Evolutionary conservation across 2,329 filamentous ascomycete genomes (phyloP), one percentile per base, ranked within the genome.

Genomic region (Talaromyces atroroseus): DNA sequence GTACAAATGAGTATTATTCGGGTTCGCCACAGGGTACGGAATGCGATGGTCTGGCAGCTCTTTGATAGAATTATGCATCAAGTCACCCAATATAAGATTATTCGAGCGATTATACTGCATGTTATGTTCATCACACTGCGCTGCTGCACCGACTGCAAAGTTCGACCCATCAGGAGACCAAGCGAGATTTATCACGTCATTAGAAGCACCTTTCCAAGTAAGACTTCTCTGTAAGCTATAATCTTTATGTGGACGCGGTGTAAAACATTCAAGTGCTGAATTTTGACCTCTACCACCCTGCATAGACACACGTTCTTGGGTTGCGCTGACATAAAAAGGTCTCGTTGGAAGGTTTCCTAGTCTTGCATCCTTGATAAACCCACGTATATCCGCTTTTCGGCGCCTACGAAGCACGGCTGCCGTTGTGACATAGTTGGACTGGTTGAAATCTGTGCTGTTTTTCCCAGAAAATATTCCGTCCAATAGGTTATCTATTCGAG

Each of bases 31-130:
- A n/a, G 74, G 68, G 3, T 79, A 74, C 18, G 67, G 62, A 2
- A 78, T 66, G 36, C 73, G 74, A 62, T 86, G 83, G 50, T 81
- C 76, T 1, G 79, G 75, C 0, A 86, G 65, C 59, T 85, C 82
- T 52, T 74, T 69, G 7, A 85, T 64, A 1, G 62, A 63, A 20
- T 73, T 75, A 1, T 63, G 61, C 1, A 64, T 60, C 2, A 76
- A 59, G 58, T 81, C 71, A 1, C 83, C 83, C 36, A 82, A 65
- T 1, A 85, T 63, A 1, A 85, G 69, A 61, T 85, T 85, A 58
- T 82, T 80, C 0, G 75, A 71, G 40, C 79, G 71, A 57, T 86
- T 86, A 63, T 86, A 86, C 42, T 82, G 78, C 76, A 82, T 81
- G n/a, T 77, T 81, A 47, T 77, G 70, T 2, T 73, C 65, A 60